Conservation (phyloP, 129 eudicot genomes). For the Scalesia atractyloides region DNA sequence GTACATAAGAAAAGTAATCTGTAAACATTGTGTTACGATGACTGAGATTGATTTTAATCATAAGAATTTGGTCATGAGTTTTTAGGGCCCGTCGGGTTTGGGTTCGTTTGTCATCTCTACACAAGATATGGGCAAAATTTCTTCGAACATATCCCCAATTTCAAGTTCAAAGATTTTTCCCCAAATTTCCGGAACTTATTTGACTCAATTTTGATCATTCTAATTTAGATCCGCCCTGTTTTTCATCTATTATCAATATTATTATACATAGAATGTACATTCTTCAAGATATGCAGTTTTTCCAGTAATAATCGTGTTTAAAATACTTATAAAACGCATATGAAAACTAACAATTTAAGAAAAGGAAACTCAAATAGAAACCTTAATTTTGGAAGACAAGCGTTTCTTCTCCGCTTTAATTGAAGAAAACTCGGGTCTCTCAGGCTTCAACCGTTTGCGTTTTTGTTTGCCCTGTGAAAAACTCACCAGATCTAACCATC, state of each 20-base stretch:
- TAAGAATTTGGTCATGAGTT: neutral
- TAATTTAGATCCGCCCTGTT: too few relatives aligned
- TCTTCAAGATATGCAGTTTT: neutral
- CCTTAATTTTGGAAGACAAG: slow-evolving; percentile 36
- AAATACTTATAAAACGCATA: neutral
- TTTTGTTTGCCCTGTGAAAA: slow-evolving; percentile 47
- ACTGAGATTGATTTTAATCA: neutral
- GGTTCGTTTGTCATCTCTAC: too few relatives aligned
- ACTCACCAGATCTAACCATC: slow-evolving; percentile 46
- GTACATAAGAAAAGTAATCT: slow-evolving; percentile 18
- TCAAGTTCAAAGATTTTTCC: neutral
- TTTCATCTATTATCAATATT: too few relatives aligned
- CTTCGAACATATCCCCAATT: neutral
- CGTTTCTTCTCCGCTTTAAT: slow-evolving; percentile 35
- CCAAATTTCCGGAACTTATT: neutral
- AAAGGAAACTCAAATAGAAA: slow-evolving; percentile 14
- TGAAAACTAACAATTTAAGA: neutral
- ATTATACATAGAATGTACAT: neutral
- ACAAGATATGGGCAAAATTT: neutral
- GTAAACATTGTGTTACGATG: neutral
- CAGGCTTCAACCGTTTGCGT: slow-evolving; percentile 40
- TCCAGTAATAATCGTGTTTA: neutral
- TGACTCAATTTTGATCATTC: neutral
- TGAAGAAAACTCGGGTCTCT: neutral
- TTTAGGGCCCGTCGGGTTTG: too few relatives aligned